Conservation (phyloP, 2,329 filamentous ascomycete genomes). For the Sporothrix dimorphospora region DNA sequence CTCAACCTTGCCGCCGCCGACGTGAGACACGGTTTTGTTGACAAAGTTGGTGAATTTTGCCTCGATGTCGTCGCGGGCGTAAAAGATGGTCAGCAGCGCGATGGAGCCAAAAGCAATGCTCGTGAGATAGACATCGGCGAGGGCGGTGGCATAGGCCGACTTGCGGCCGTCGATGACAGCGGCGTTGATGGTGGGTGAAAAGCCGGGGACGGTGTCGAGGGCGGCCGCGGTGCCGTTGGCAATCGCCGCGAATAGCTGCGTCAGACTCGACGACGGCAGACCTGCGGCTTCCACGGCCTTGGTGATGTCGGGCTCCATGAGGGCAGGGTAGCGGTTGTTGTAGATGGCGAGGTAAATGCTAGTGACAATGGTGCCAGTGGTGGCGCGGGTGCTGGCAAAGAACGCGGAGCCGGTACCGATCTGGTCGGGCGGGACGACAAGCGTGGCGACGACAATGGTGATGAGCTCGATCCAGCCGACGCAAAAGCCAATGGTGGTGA, state of each 20-base stretch:
- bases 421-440: slow-evolving; percentile 25
- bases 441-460: slow-evolving; percentile 21
- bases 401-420: slow-evolving; percentile 23
- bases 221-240: slow-evolving; percentile 23
- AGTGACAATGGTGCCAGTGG: slow-evolving; percentile 23
- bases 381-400: slow-evolving; percentile 22
- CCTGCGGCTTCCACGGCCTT: slow-evolving; percentile 22
- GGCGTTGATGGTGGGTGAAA: neutral
- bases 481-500: slow-evolving; percentile 20
- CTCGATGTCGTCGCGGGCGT: slow-evolving; percentile 22
- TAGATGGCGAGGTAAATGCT: slow-evolving; percentile 26
- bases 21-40: slow-evolving; percentile 24
- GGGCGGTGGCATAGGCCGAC: slow-evolving; percentile 17
- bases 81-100: slow-evolving; percentile 17
- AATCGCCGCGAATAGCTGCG: slow-evolving; percentile 12
- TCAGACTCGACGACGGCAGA: slow-evolving; percentile 11
- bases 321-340: slow-evolving; percentile 21
- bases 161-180: slow-evolving; percentile 14
- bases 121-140: slow-evolving; percentile 22
- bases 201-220: slow-evolving; percentile 15
- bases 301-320: slow-evolving; percentile 20
- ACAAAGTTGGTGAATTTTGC: slow-evolving; percentile 22
- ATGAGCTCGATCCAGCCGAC: slow-evolving; percentile 27
- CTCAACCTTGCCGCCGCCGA: neutral
- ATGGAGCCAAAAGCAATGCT: slow-evolving; percentile 23